These are phyloP conservation scores for Diplotaxis tenuifolia DNA, from an alignment of 345 rosid species.

Conservation along the genomic window DNA sequence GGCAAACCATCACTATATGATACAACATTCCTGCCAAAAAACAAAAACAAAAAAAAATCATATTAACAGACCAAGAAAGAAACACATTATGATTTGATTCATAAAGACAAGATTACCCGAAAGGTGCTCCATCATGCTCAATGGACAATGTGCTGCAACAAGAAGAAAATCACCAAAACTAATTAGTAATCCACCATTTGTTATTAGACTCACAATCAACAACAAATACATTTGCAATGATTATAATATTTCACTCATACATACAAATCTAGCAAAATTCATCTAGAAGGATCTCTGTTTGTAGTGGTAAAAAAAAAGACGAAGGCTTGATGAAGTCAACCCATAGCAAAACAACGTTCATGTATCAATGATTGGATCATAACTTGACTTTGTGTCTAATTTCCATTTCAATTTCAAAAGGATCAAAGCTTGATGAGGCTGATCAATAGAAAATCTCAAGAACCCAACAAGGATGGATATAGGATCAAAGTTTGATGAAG, in stretches of 20 bases:
- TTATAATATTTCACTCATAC: constrained; percentile 1
- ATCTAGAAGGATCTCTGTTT: background rate
- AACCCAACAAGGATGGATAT: background rate
- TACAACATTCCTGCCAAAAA: constrained; percentile 69
- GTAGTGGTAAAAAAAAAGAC: too few relatives aligned
- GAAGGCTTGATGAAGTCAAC: background rate
- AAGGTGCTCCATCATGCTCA: background rate
- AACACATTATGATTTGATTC: background rate
- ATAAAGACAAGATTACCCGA: background rate
- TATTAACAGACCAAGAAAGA: background rate
- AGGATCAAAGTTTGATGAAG: background rate
- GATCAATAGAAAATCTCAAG: background rate
- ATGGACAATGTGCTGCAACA: constrained; percentile 51
- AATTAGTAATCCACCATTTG: constrained; percentile 15
- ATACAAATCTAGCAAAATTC: background rate
- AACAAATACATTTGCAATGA: too few relatives aligned
- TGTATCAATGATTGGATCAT: background rate
- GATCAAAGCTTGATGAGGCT: background rate
- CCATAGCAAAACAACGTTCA: background rate
- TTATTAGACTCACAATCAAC: background rate
- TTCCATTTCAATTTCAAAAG: constrained; percentile 1
- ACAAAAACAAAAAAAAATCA: constrained; percentile 11
- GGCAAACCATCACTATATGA: constrained; percentile 87
- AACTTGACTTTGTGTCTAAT: background rate
- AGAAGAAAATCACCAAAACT: background rate